phyloP scores from a whole-genome alignment of 495 filamentous ascomycete genomes.

The Cetradonia linearis region DNA sequence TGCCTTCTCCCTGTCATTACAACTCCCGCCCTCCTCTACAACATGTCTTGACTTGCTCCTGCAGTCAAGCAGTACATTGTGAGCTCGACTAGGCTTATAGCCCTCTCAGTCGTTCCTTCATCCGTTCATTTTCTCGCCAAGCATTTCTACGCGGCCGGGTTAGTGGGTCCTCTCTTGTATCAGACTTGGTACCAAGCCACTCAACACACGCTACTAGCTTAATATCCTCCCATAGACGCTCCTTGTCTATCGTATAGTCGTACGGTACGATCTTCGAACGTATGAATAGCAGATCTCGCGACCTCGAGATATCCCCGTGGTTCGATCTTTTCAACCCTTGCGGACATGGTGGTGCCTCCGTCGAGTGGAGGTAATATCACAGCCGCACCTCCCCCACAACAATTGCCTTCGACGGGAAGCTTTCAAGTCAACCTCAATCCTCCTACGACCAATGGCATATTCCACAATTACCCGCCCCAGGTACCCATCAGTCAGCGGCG shows the following conservation, averaged over 20 bases:
- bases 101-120: slow-evolving; percentile 5
- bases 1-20: slow-evolving; percentile 11
- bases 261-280: neutral
- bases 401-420: slow-evolving; percentile 24
- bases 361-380: slow-evolving; percentile 37
- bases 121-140: slow-evolving; percentile 15
- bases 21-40: neutral
- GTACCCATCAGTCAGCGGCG: slow-evolving; percentile 60
- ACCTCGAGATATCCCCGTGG: neutral
- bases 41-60: slow-evolving; percentile 4
- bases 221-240: neutral
- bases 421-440: slow-evolving; percentile 32
- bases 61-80: neutral
- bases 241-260: neutral
- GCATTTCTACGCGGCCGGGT: slow-evolving; percentile 3
- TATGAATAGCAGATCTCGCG: slow-evolving; percentile 9
- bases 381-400: slow-evolving; percentile 30
- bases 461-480: slow-evolving; percentile 29
- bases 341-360: slow-evolving; percentile 43
- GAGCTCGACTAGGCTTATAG: neutral
- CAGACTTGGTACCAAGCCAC: slow-evolving; percentile 5
- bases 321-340: slow-evolving; percentile 8
- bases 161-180: slow-evolving; percentile 13
- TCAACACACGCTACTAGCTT: neutral
- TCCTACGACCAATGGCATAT: slow-evolving; percentile 38